Conservation (phyloP, 176 grass and related monocot genomes). For the Tillandsia fasciculata region DNA sequence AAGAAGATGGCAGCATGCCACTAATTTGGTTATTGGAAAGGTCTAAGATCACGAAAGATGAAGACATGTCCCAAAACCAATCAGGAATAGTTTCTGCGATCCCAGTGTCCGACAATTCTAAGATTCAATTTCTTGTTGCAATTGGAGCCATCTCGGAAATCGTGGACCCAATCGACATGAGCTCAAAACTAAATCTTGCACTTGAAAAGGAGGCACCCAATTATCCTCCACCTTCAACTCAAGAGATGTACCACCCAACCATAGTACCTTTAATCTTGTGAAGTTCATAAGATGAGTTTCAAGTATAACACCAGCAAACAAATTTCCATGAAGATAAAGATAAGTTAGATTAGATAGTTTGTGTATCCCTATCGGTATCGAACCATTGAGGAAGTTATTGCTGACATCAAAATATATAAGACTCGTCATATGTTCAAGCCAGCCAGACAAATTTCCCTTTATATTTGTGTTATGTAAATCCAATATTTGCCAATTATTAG, state of each 20-base stretch:
- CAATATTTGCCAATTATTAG: too few species aligned
- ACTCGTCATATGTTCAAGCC: too few species aligned
- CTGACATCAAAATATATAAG: too few species aligned
- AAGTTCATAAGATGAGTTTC: slow-evolving; percentile 18
- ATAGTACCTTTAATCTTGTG: rapidly evolving
- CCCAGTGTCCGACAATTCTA: slow-evolving; percentile 31
- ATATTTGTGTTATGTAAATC: too few species aligned
- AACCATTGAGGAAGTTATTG: background rate
- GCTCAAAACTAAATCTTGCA: too few species aligned
- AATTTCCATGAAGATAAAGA: background rate
- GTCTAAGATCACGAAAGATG: background rate
- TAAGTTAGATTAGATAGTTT: slow-evolving; percentile 1
- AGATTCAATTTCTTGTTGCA: background rate
- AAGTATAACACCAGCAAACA: background rate
- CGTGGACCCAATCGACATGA: too few species aligned
- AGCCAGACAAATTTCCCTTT: too few species aligned
- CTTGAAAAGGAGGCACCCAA: too few species aligned
- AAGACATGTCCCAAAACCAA: slow-evolving; percentile 30
- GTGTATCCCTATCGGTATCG: background rate
- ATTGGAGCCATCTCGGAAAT: too few species aligned
- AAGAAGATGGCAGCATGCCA: slow-evolving; percentile 9
- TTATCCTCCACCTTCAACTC: background rate
- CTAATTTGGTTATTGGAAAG: slow-evolving; percentile 17
- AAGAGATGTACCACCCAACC: background rate
- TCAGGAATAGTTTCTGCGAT: slow-evolving; percentile 17